These are phyloP conservation scores for Hanseniaspora thailandica DNA, from an alignment of 805 yeast species.

Conservation along the genomic window DNA sequence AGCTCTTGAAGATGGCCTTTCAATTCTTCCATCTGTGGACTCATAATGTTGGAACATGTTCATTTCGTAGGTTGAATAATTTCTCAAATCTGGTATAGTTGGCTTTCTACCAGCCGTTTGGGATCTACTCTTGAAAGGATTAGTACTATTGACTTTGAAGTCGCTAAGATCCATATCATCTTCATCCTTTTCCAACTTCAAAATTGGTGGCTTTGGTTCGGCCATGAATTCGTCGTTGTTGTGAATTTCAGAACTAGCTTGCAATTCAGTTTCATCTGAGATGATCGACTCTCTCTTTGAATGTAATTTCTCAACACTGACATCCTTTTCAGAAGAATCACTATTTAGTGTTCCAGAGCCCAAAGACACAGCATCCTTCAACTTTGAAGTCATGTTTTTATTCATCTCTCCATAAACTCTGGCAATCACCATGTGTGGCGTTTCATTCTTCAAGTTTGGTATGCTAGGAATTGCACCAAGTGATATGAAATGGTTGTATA, in stretches of 20 bases:
- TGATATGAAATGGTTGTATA: slow-evolving; percentile 26
- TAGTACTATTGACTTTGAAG: not conserved
- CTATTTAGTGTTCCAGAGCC: not conserved
- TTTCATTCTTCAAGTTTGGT: slow-evolving; percentile 24
- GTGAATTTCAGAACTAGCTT: not conserved
- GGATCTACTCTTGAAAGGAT: not conserved
- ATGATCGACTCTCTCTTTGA: not conserved
- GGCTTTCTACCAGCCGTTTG: not conserved
- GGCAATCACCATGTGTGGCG: slow-evolving; percentile 25
- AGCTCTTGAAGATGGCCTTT: not conserved
- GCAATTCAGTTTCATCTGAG: slow-evolving; percentile 2
- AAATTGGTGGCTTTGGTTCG: not conserved
- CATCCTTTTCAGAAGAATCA: not conserved
- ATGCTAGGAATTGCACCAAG: slow-evolving; percentile 27
- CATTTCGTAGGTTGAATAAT: not conserved
- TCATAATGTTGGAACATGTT: slow-evolving; percentile 1
- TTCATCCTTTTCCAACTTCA: slow-evolving; percentile 5
- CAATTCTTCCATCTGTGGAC: not conserved
- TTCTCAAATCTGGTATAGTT: not conserved
- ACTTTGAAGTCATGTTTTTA: not conserved
- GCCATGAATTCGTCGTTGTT: not conserved
- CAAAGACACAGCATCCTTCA: not conserved
- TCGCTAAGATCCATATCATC: not conserved
- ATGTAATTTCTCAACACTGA: not conserved
- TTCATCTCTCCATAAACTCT: slow-evolving; percentile 15